Evolutionary conservation across 768 basidiomycete genomes (phyloP), one percentile per base, ranked within the genome.

Genomic region (Myochromella boudieri): DNA sequence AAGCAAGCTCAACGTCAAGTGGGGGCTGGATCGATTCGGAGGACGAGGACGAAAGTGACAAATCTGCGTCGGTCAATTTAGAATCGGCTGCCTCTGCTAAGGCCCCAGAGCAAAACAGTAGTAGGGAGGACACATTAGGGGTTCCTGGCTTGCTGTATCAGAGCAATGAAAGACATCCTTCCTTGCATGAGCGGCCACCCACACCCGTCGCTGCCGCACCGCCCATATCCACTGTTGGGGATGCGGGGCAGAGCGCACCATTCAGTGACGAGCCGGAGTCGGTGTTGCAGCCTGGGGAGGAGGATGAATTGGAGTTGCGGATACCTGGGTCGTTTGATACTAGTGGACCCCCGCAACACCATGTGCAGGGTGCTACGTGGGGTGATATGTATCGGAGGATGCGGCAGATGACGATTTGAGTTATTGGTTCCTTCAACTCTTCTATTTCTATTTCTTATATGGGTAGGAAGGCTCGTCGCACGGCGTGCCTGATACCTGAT

Each of bases 261-360:
- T 18, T 60, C 6, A 47, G 51, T n/a, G 48, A 59, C 0, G 60
- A 66, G 37, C 57, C 62, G 0, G 58, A 60, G 34, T 56, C 60
- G 9, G 53, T 45, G n/a, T 10, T 33, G 2, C 27, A 48, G 14
- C 44, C 36, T 1, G 52, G 52, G 27, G 53, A 53, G 38, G 44
- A 44, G 4, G 58, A 65, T 21, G 67, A 70, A 21, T 46, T 60
- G 17, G 67, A 69, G 27, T 51, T 68, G 45, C 57, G 41, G 44
- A 81, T 83, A 63, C 82, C 81, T 1, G 81, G 82, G 8, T 75
- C 77, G 24, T 80, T 81, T 51, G 67, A 72, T 47, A 24, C 65
- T 22, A 53, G 60, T 5, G 59, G 47, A 3, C 53, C 48, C 7
- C 38, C 44, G 18, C 42, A 52, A 11, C 48, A 36, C 27, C 36